Evolutionary conservation across 306 rosid species (phyloP), one percentile per base, ranked within the genome.

Genomic region (Ormosia emarginata): DNA sequence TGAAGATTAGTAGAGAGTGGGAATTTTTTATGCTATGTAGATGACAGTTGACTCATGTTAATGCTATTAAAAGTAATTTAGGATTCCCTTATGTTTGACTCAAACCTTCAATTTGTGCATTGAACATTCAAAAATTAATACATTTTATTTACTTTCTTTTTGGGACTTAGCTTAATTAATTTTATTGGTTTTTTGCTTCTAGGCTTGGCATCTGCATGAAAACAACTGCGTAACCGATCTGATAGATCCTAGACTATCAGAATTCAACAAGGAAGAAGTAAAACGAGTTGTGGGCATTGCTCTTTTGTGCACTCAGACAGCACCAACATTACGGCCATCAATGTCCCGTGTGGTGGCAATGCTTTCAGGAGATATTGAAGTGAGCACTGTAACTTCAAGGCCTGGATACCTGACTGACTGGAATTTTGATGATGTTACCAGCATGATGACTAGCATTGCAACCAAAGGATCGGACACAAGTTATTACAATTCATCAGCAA

Each of bases 281-380:
- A 79, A 76, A 62, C 75, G 92, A 32, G 30, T 91, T 7, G 88
- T 84, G 3, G 89, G 87, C 44, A 67, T 93, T 79, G 85, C 90
- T 11, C 87, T 89, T 56, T 40, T 84, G 76, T 93, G 95, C 86
- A 91, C 94, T 44, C 95, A 93, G 53, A 71, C 94, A 79, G 82
- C 92, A 12, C 94, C 95, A 33, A 15, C 40, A 11, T 81, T 76
- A 64, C 84, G 91, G 33, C 97, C 95, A 37, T 59, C 91, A 1
- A 93, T 93, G 97, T 91, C 95, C 2, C 89, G 89, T 3, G 95
- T 89, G 17, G 90, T 93, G 79, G 92, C 92, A 62, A 93, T 93
- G 95, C 91, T 93, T 74, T 64, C 88, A 0, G 94, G 95, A 82
- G 91, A 91, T 67, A 47, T 74, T 2, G 95, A 91, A 81, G 94